Evolutionary conservation across 2,329 filamentous ascomycete species (phyloP), one percentile per base, ranked within the genome.

Genomic region (Arthrobotrys conoides): DNA sequence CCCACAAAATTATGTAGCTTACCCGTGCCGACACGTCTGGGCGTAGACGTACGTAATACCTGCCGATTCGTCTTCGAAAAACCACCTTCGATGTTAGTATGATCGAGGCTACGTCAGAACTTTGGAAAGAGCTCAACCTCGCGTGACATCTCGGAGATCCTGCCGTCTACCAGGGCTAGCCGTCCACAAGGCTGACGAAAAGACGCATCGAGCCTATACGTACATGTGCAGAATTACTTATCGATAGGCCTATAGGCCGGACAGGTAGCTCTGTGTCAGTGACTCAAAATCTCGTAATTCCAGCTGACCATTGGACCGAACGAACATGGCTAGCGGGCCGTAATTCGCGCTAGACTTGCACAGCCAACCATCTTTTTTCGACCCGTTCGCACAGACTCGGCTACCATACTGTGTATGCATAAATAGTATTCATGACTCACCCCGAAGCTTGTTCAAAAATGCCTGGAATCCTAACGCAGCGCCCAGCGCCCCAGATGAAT

Each of bases 311-410:
- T 9, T 44, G 5, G 24, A 0, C 41, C 14, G 18, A 16, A 30
- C 24, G 22, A 70, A 49, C 30, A 30, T n/a, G 20, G 65, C 18
- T 57, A 59, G 65, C 59, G 53, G 27, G n/a, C 57, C 12, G 57
- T 41, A 41, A 41, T 41, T n/a, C 22, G 2, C 5, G 27, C 16
- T 12, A 41, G 38, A 5, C 38, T 1, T 5, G 49, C 49, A 27
- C 20, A 16, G 24, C 24, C 27, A 59, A 33, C 33, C 33, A 36
- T 36, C 30, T 51, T 36, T 46, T 46, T 46, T 12, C 41, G 2
- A 20, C n/a, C 44, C 44, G n/a, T 20, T 20, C 44, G 44, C 44
- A 46, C 44, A 46, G 44, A 46, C 44, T 46, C n/a, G n/a, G 44
- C 44, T 46, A 46, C 18, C 10, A 10, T 16, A n/a, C 38, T 12